Percentiles rank a stretch among this genome's conserved stretches.
Evolutionary conservation across 257 asterid genomes (phyloP).

Genomic region (Lithospermum erythrorhizon): DNA sequence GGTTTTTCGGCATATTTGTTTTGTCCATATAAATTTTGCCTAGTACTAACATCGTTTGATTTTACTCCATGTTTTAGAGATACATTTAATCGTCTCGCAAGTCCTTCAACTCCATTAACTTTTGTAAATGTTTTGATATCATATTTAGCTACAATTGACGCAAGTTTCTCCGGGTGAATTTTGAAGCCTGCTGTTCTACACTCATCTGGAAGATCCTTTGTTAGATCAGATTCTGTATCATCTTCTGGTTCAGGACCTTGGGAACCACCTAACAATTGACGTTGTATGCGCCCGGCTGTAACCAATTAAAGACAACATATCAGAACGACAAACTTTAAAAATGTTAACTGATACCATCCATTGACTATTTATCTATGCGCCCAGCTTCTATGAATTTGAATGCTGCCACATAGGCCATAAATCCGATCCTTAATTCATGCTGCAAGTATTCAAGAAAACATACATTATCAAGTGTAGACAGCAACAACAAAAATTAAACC

Average conservation of each 20-base stretch:
- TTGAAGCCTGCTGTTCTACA: slow-evolving; percentile 58
- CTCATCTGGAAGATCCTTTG: slow-evolving; percentile 60
- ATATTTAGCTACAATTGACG: slow-evolving; percentile 61
- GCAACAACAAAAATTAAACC: not conserved
- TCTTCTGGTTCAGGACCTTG: slow-evolving; percentile 9
- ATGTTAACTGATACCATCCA: not conserved
- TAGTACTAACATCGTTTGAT: slow-evolving; percentile 43
- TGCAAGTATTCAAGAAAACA: slow-evolving; percentile 22
- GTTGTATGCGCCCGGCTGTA: not conserved
- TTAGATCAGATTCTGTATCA: slow-evolving; percentile 30
- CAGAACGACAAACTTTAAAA: not conserved
- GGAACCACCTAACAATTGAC: not conserved
- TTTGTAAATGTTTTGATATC: slow-evolving; percentile 66
- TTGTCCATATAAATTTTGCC: slow-evolving; percentile 62
- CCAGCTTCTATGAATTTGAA: slow-evolving; percentile 76
- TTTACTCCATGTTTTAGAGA: slow-evolving; percentile 60
- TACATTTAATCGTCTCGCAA: slow-evolving; percentile 54
- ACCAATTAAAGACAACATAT: slow-evolving; percentile 8
- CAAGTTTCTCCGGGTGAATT: slow-evolving; percentile 83
- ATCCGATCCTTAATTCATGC: slow-evolving; percentile 66
- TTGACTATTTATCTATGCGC: slow-evolving; percentile 10
- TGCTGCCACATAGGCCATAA: slow-evolving; percentile 72
- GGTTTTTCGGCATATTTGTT: slow-evolving; percentile 81
- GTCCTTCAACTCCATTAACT: slow-evolving; percentile 70
- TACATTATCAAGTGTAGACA: slow-evolving; percentile 15